These are phyloP conservation scores for Chaetomiaceae sp. DNA, from an alignment of 2,329 filamentous ascomycete species.

Conservation along the genomic window DNA sequence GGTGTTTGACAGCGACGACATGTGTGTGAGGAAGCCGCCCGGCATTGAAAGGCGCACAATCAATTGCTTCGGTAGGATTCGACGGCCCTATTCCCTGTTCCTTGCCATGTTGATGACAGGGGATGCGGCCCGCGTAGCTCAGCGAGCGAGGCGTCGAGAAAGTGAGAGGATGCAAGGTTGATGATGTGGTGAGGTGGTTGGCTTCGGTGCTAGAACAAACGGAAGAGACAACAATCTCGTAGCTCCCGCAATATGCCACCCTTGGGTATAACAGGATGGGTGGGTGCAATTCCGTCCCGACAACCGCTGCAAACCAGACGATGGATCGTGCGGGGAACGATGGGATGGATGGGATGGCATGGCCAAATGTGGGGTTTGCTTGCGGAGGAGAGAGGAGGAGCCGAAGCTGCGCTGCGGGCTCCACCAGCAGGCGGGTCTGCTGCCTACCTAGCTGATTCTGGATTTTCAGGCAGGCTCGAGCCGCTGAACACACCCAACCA, in stretches of 20 bases:
- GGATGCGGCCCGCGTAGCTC: background rate
- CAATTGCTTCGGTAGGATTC: slow-evolving; percentile 2
- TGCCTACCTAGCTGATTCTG: no score
- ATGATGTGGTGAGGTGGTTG: no score
- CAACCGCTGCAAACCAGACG: background rate
- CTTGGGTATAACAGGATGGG: background rate
- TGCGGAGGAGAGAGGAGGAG: background rate
- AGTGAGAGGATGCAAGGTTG: background rate
- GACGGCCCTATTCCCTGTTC: background rate
- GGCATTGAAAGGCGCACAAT: background rate
- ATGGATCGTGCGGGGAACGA: slow-evolving; percentile 7
- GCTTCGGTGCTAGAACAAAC: background rate
- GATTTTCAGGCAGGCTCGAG: no score
- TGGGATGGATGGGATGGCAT: no score
- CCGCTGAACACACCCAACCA: no score
- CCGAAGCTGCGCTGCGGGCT: background rate
- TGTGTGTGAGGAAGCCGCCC: background rate
- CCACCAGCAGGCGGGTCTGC: background rate
- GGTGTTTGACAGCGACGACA: background rate
- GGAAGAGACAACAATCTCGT: background rate
- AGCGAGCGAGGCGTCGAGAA: background rate
- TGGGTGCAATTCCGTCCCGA: slow-evolving; percentile 1
- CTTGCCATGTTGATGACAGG: background rate
- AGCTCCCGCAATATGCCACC: background rate
- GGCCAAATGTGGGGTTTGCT: slow-evolving; percentile 9